Evolutionary conservation across 441 rosid species (phyloP).

Genomic region (Metrosideros polymorpha): DNA sequence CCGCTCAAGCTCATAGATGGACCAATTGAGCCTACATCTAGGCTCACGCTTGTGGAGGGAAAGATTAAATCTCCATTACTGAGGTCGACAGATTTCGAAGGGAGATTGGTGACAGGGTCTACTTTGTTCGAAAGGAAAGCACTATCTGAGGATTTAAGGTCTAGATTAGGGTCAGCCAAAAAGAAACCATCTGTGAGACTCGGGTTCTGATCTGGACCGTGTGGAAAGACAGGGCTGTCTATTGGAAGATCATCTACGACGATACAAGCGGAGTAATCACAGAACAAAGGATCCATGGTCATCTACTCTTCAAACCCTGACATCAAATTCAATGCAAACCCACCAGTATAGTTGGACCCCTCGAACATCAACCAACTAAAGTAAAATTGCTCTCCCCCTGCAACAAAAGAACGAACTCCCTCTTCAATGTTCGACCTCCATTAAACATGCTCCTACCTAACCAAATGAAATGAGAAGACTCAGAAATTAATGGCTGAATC

Average conservation of each 20-base stretch:
- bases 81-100: background rate
- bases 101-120: slow-evolving; percentile 5
- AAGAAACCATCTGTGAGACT: slow-evolving; percentile 8
- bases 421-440: background rate
- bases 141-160: background rate
- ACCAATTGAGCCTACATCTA: slow-evolving; percentile 4
- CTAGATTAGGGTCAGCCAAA: slow-evolving; percentile 17
- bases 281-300: slow-evolving; percentile 26
- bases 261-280: slow-evolving; percentile 19
- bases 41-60: background rate
- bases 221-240: background rate
- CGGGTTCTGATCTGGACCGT: background rate
- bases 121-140: background rate
- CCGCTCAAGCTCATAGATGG: slow-evolving; percentile 15
- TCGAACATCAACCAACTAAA: background rate
- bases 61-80: slow-evolving; percentile 2
- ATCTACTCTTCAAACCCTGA: background rate
- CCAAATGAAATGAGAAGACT: background rate
- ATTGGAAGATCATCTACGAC: background rate
- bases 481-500: background rate
- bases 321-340: background rate
- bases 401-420: background rate
- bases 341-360: background rate
- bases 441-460: background rate
- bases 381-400: background rate